Evolutionary conservation across 768 basidiomycete species (phyloP).

Genomic region (Suillus americanus): DNA sequence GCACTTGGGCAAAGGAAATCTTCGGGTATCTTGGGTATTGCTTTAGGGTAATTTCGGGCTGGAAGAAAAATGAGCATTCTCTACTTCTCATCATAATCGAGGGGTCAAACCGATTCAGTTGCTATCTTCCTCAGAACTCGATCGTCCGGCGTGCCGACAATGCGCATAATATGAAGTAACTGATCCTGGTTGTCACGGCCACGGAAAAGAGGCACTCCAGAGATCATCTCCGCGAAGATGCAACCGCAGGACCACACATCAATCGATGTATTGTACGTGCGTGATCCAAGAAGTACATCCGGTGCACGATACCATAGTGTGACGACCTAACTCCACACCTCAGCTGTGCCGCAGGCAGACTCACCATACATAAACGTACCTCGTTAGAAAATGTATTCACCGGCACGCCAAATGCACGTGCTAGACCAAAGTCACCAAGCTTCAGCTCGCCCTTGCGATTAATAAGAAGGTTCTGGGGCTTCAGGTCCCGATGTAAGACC

Average conservation of each 20-base stretch:
- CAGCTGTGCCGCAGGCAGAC: conserved; percentile 4
- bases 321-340: conserved; percentile 66
- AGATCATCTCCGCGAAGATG: conserved; percentile 99
- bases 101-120: conserved; percentile 73
- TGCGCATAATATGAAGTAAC: conserved; percentile 95
- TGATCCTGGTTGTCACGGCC: conserved; percentile 98
- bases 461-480: conserved; percentile 97
- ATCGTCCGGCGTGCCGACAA: conserved; percentile 93
- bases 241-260: conserved; percentile 99
- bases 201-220: conserved; percentile 93
- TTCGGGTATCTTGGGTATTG: conserved; percentile 87
- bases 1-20: conserved; percentile 74
- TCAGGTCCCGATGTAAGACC: conserved; percentile 95
- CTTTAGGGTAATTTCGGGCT: conserved; percentile 85
- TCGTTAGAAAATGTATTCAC: conserved; percentile 99
- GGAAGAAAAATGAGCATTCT: conserved; percentile 12
- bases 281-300: conserved; percentile 93
- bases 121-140: conserved; percentile 84
- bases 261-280: conserved; percentile 97
- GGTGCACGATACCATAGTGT: conserved; percentile 99
- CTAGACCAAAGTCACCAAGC: conserved; percentile 96
- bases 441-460: conserved; percentile 97
- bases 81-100: conserved; percentile 4
- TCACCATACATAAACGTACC: conserved; percentile 36
- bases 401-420: conserved; percentile 96